A percentile compares a stretch with the other conserved stretches of the same genome.
phyloP scores from a whole-genome alignment of 2,329 filamentous ascomycete species.

The Ambrosiella cleistominuta region DNA sequence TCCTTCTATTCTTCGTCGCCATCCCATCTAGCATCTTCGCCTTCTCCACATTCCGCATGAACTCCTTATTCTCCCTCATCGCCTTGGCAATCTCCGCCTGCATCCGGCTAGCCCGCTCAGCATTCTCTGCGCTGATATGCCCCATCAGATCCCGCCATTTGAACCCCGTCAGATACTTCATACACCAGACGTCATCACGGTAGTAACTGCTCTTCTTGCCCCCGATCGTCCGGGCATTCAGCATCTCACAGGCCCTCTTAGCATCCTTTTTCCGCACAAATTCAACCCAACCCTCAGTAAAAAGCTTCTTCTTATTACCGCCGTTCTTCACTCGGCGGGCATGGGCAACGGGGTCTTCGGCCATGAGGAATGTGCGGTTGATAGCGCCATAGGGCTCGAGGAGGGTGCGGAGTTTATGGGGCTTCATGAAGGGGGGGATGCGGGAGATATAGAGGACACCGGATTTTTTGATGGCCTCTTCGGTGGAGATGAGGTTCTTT shows the following conservation, averaged over 20 bases:
- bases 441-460: conserved; percentile 73
- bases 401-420: conserved; percentile 55
- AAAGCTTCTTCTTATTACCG: conserved; percentile 71
- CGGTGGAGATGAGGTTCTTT: conserved; percentile 49
- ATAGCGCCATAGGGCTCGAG: conserved; percentile 59
- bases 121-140: conserved; percentile 67
- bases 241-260: conserved; percentile 54
- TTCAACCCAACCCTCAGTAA: conserved; percentile 74
- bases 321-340: conserved; percentile 50
- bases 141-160: conserved; percentile 64
- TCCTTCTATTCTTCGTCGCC: conserved; percentile 35
- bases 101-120: conserved; percentile 58
- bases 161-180: conserved; percentile 66
- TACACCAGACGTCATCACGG: conserved; percentile 72
- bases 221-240: conserved; percentile 63
- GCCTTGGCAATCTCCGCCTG: conserved; percentile 60
- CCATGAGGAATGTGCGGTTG: conserved; percentile 62
- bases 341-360: conserved; percentile 52
- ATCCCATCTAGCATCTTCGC: conserved; percentile 67
- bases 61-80: conserved; percentile 64
- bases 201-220: conserved; percentile 74
- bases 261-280: conserved; percentile 61
- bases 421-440: conserved; percentile 79
- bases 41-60: conserved; percentile 61
- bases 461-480: conserved; percentile 50